Base-by-base conservation (phyloP, 192 early-diverging fungal species). In the Nowakowskiella sp. region DNA sequence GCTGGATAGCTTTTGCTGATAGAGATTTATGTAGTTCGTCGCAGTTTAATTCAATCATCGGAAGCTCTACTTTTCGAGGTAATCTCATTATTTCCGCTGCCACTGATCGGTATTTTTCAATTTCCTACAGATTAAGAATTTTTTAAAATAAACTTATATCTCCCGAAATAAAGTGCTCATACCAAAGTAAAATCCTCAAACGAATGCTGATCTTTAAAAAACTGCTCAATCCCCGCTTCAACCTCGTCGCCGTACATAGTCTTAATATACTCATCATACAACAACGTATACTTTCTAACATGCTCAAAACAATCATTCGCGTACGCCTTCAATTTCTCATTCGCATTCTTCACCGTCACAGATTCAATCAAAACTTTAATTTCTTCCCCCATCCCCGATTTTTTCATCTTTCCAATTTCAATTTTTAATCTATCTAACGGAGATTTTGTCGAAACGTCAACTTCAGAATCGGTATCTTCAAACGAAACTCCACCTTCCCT, bases 181-280 rank as follows among this genome's bases (percentile, higher is more conserved):
- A 75, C 75, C 54, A 32, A 31, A 2, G 62, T 52, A 49, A 71
- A 73, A 29, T 82, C 77, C 6, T 82, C 71, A 67, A 80, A 82
- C 3, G 66, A 34, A 30, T 72, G 76, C 23, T 74, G 66, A 39
- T 62, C 46, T 3, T 39, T 32, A 26, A 82, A 73, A 42, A 77
- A 80, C 33, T 25, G 28, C 1, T 42, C 50, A 42, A 76, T 61
- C 1, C 60, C 60, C 0, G 36, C 39, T 30, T 70, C 44, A 5
- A 68, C 48, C 13, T 70, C 48, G 6, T 47, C 55, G 8, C 63
- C 47, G 45, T 66, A 75, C 10, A 82, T 51, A 42, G 47, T 26
- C 53, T 53, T n/a, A n/a, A n/a, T 51, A 44, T 74, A 77, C 39
- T 46, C 52, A 26, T 77, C 59, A 42, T 82, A 82, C 29, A 57